phyloP scores from a whole-genome alignment of 305 asterid species.

The Petunia hybrid region DNA sequence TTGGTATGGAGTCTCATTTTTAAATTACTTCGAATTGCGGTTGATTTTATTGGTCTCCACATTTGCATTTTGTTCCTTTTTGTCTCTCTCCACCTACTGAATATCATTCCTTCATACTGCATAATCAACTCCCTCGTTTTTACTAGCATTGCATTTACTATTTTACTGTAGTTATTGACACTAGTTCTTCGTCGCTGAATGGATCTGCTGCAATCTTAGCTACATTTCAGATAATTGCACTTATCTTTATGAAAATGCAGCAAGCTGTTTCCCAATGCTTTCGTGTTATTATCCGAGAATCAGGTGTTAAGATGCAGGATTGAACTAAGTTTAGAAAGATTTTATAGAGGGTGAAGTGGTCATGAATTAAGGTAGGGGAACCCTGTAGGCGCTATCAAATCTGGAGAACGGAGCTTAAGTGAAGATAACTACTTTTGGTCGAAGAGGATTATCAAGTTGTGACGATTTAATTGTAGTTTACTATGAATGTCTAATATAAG shows the following conservation, averaged over 20 bases:
- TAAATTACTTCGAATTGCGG: background rate
- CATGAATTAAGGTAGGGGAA: background rate
- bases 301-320: background rate
- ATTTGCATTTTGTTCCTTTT: background rate
- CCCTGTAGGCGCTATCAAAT: background rate
- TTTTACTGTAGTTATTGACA: background rate
- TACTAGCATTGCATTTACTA: background rate
- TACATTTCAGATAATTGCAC: background rate
- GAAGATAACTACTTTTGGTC: background rate
- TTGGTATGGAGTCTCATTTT: background rate
- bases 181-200: background rate
- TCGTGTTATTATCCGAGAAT: background rate
- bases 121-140: background rate
- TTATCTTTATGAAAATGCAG: background rate
- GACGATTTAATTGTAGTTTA: slow-evolving; percentile 15
- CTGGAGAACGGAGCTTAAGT: slow-evolving; percentile 21
- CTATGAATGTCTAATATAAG: background rate
- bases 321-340: background rate
- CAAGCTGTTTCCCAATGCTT: background rate
- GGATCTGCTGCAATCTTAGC: slow-evolving; percentile 9
- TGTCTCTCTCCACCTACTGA: background rate
- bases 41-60: background rate
- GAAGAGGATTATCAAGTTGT: slow-evolving; percentile 8
- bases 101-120: background rate
- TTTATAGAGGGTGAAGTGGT: background rate